A percentile compares a stretch with the other conserved stretches of the same genome.
These are phyloP conservation scores for Blastobotrys proliferans DNA, from an alignment of 1,139 yeast genomes.

Conservation along the genomic window DNA sequence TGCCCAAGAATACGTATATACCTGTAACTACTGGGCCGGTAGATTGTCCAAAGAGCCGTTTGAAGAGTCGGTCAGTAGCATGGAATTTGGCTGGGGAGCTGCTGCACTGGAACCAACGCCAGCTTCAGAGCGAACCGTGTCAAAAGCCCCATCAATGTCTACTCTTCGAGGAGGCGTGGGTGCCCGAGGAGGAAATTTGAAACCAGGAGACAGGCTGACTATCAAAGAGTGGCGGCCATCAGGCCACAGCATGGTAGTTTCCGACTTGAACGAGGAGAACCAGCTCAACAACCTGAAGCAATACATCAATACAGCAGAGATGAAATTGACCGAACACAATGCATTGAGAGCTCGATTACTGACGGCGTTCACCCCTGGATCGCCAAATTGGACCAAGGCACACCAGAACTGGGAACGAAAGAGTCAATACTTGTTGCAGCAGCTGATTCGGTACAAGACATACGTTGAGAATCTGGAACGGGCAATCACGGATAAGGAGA, in stretches of 20 bases:
- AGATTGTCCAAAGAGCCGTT: slow-evolving; percentile 74
- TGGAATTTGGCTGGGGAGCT: slow-evolving; percentile 76
- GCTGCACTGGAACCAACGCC: slow-evolving; percentile 1
- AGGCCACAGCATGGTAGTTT: slow-evolving; percentile 31
- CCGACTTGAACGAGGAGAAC: slow-evolving; percentile 30
- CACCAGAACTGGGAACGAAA: slow-evolving; percentile 34
- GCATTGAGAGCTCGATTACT: slow-evolving; percentile 24
- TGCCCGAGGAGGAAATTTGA: not conserved
- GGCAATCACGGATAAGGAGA: slow-evolving; percentile 22
- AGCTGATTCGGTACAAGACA: slow-evolving; percentile 29
- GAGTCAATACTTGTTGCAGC: slow-evolving; percentile 32
- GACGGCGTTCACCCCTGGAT: slow-evolving; percentile 26
- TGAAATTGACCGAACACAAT: slow-evolving; percentile 31
- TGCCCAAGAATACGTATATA: slow-evolving; percentile 67
- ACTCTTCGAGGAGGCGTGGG: too few relatives aligned
- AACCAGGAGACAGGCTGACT: slow-evolving; percentile 28
- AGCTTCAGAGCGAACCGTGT: not conserved
- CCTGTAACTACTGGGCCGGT: slow-evolving; percentile 90
- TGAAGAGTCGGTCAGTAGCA: slow-evolving; percentile 58
- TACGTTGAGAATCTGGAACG: slow-evolving; percentile 28
- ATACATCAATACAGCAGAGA: slow-evolving; percentile 28
- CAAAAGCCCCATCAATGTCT: slow-evolving; percentile 6
- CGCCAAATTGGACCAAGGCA: slow-evolving; percentile 29
- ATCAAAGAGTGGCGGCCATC: slow-evolving; percentile 34
- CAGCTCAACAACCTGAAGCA: slow-evolving; percentile 28